Conservation (phyloP, 2,329 filamentous ascomycete genomes). For the Cordyceps sp. region DNA sequence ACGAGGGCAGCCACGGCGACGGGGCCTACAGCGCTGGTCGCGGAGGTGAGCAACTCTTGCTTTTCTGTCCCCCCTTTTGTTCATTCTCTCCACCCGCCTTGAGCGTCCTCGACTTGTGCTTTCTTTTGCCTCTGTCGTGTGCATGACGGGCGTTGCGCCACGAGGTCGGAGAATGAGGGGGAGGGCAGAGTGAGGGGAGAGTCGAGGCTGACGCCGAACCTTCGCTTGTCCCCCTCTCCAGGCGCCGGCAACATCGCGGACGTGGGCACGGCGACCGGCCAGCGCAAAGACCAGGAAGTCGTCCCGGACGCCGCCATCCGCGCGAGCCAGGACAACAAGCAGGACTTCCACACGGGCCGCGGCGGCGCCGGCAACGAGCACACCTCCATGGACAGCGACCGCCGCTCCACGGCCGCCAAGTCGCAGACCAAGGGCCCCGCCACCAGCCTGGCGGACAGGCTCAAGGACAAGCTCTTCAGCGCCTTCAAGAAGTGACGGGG, state of each 20-base stretch:
- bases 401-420: constrained; percentile 9
- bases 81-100: background rate
- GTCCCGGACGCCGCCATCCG: constrained; percentile 35
- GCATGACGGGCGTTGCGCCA: no score
- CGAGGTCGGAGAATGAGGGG: background rate
- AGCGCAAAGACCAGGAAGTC: constrained; percentile 32
- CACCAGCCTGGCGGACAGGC: constrained; percentile 34
- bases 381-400: constrained; percentile 4
- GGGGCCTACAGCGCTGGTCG: constrained; percentile 42
- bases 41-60: constrained; percentile 26
- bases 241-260: constrained; percentile 44
- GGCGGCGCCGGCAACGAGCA: constrained; percentile 43
- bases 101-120: no score
- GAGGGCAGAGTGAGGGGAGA: no score
- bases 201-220: background rate
- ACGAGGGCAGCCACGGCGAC: constrained; percentile 37
- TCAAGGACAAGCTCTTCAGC: constrained; percentile 38
- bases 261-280: constrained; percentile 17
- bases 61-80: background rate
- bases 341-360: constrained; percentile 40
- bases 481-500: constrained; percentile 30
- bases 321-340: constrained; percentile 26
- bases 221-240: constrained; percentile 9
- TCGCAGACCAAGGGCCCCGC: constrained; percentile 6
- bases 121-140: no score